These are phyloP conservation scores for Globisporangium nagaii DNA, from an alignment of 352 stramenopile genomes.

Conservation along the genomic window DNA sequence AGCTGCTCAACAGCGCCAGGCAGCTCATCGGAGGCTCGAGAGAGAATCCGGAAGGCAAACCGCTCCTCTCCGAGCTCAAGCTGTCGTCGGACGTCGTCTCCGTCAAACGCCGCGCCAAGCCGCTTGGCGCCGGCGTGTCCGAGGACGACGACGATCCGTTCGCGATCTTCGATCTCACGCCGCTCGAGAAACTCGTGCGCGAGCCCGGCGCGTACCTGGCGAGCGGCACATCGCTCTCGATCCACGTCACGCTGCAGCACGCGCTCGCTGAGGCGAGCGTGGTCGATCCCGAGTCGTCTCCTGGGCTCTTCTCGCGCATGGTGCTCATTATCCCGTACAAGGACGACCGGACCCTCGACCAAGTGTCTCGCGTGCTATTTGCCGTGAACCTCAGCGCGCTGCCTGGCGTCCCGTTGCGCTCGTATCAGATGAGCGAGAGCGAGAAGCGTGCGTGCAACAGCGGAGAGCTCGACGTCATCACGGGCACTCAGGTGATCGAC, in stretches of 20 bases:
- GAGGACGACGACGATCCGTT: conserved; percentile 14
- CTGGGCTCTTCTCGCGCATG: conserved; percentile 52
- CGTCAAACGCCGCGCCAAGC: conserved; percentile 44
- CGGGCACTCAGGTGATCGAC: conserved; percentile 86
- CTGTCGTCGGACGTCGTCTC: conserved; percentile 45
- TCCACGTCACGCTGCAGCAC: conserved; percentile 37
- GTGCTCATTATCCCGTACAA: conserved; percentile 85
- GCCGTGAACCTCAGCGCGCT: conserved; percentile 56
- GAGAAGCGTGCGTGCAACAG: conserved; percentile 46
- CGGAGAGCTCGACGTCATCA: conserved; percentile 79
- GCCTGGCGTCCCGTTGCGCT: conserved; percentile 51
- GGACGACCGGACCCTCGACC: conserved; percentile 40
- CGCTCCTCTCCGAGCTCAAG: conserved; percentile 34
- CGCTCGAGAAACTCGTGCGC: conserved; percentile 38
- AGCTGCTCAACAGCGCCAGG: conserved; percentile 39
- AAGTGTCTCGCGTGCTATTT: conserved; percentile 53
- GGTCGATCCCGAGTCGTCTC: not conserved
- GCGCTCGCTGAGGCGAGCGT: conserved; percentile 12
- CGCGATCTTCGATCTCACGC: conserved; percentile 19
- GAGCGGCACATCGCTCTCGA: conserved; percentile 31
- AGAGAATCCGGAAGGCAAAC: not conserved
- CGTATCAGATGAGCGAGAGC: conserved; percentile 65
- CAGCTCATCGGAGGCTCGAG: conserved; percentile 4
- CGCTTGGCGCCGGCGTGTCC: conserved; percentile 23
- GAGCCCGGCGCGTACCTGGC: conserved; percentile 54